phyloP scores from a whole-genome alignment of 2,329 filamentous ascomycete genomes.

The Scedosporium minutisporum region DNA sequence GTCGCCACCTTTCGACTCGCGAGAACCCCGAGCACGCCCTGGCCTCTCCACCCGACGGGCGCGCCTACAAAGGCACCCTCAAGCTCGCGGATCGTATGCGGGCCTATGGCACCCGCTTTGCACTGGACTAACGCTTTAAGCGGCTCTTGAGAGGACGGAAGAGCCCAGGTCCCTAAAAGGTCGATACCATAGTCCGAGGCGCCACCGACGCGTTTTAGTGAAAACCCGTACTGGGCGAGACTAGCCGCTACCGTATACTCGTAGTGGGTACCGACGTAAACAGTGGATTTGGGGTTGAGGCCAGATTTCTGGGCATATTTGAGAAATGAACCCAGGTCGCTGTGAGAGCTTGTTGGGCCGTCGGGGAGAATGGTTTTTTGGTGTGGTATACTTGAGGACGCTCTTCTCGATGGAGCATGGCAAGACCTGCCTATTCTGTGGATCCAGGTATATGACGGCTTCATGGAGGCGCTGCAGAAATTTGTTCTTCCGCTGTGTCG shows the following conservation, averaged over 20 bases:
- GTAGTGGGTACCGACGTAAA: conserved; percentile 65
- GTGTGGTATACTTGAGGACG: background rate
- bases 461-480: background rate
- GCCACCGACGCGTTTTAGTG: conserved; percentile 55
- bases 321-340: conserved; percentile 55
- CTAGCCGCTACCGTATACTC: conserved; percentile 58
- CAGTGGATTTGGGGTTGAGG: conserved; percentile 45
- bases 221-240: conserved; percentile 53
- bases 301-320: conserved; percentile 48
- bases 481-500: background rate
- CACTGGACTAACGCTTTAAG: conserved; percentile 54
- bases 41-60: conserved; percentile 60
- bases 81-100: conserved; percentile 60
- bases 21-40: conserved; percentile 59
- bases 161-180: conserved; percentile 59
- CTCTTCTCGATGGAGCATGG: background rate
- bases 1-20: conserved; percentile 63
- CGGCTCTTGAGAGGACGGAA: conserved; percentile 31
- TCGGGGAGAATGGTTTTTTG: conserved; percentile 22
- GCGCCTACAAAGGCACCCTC: conserved; percentile 69
- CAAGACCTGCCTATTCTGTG: background rate
- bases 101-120: conserved; percentile 51
- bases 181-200: conserved; percentile 64
- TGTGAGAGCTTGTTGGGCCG: conserved; percentile 41
- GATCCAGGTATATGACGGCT: background rate